Evolutionary conservation across 176 grass and related monocot species (phyloP).

Genomic region (Hyparrhenia diplandra): DNA sequence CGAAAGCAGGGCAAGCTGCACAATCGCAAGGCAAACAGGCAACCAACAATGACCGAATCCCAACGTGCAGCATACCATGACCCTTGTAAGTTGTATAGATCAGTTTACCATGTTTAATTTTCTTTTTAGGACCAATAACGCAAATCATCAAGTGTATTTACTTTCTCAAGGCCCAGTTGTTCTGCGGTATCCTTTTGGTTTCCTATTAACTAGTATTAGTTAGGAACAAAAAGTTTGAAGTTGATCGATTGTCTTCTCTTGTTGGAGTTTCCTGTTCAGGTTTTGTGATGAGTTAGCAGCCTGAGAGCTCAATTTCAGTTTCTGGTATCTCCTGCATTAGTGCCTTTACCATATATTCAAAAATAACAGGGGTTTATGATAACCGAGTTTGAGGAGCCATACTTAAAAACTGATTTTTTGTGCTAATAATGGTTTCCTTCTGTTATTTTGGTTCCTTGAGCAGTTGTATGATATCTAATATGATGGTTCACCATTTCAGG

Average conservation of each 20-base stretch:
- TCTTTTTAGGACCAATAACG: not conserved
- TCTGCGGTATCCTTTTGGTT: not conserved
- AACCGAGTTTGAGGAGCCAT: not conserved
- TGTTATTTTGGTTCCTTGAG: not conserved
- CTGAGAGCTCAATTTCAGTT: not conserved
- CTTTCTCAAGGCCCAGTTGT: not conserved
- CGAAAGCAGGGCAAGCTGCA: slow-evolving; percentile 31
- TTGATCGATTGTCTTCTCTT: not conserved
- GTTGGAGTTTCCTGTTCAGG: not conserved
- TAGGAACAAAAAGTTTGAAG: not conserved
- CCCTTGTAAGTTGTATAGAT: slow-evolving; percentile 40
- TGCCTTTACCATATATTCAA: not conserved
- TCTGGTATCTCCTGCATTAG: not conserved
- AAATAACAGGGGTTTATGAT: not conserved
- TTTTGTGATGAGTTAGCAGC: slow-evolving; percentile 1
- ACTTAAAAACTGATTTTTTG: not conserved
- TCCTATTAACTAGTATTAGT: not conserved
- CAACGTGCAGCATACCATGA: slow-evolving; percentile 25
- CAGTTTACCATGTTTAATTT: not conserved
- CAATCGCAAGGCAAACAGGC: slow-evolving; percentile 49
- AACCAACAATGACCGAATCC: slow-evolving; percentile 33
- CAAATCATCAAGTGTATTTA: not conserved
- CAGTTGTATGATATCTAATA: slow-evolving; percentile 5
- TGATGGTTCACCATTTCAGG: slow-evolving; percentile 34
- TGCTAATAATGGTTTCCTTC: not conserved